A percentile compares a stretch with the other conserved stretches of the same genome.
Evolutionary conservation across 257 asterid species (phyloP).

Genomic region (Capsicum pubescens): DNA sequence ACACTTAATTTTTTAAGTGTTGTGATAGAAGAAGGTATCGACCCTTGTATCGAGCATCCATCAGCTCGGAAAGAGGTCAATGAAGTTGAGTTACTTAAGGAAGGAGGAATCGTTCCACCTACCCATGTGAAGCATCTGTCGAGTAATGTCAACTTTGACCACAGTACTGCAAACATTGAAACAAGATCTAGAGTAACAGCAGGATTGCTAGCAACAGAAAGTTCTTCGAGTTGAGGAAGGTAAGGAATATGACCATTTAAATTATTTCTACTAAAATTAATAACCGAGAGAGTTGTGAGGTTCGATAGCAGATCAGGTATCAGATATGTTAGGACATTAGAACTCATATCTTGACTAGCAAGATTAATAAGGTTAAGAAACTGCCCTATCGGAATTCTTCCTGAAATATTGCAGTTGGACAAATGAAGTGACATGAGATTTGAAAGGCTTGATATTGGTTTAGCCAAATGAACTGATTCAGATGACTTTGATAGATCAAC

Average conservation of each 20-base stretch:
- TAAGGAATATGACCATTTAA: conserved; percentile 23
- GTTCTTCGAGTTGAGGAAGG: conserved; percentile 13
- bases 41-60: conserved; percentile 29
- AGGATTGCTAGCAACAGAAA: conserved; percentile 30
- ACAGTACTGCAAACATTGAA: conserved; percentile 21
- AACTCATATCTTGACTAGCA: not conserved
- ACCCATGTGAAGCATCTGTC: not conserved
- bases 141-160: conserved; percentile 17
- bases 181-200: conserved; percentile 12
- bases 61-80: conserved; percentile 21
- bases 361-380: conserved; percentile 25
- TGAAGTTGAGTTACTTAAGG: conserved; percentile 28
- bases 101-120: conserved; percentile 20
- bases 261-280: not conserved
- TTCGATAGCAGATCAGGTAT: conserved; percentile 20
- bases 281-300: conserved; percentile 21
- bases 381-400: not conserved
- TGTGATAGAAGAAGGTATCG: conserved; percentile 24
- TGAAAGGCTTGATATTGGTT: conserved; percentile 25
- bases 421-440: conserved; percentile 23
- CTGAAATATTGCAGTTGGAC: conserved; percentile 29
- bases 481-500: conserved; percentile 30
- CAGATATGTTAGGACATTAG: not conserved
- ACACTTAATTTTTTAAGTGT: conserved; percentile 21
- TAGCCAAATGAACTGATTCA: conserved; percentile 20